Evolutionary conservation across 2,329 filamentous ascomycete genomes (phyloP).

Genomic region (Aspergillus pseudoviridinutans): DNA sequence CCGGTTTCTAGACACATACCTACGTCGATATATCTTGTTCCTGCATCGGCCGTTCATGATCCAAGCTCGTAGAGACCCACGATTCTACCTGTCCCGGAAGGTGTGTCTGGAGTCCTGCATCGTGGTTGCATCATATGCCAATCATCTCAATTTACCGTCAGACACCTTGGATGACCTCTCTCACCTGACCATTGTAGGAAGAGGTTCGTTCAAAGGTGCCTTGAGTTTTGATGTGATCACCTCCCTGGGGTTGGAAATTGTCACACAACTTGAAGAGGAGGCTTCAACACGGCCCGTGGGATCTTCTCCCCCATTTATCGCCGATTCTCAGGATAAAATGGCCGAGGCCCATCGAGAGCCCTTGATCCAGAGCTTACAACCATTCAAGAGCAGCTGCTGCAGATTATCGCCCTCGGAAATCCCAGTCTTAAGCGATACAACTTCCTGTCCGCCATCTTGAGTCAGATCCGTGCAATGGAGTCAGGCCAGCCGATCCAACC

Average conservation of each 20-base stretch:
- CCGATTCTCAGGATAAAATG: conserved; percentile 10
- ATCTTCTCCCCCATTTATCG: background rate
- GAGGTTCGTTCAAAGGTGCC: background rate
- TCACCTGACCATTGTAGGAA: no score
- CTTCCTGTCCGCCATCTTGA: conserved; percentile 11
- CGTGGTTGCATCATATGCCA: no score
- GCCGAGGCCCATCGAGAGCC: conserved; percentile 10
- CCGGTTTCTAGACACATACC: no score
- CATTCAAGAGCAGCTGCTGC: conserved; percentile 17
- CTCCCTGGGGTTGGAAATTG: conserved; percentile 17
- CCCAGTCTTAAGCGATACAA: conserved; percentile 16
- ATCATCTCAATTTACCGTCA: no score
- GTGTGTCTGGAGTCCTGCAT: background rate
- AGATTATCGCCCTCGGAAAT: conserved; percentile 16
- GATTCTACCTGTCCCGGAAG: conserved; percentile 17
- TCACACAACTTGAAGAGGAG: conserved; percentile 22
- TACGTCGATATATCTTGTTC: no score
- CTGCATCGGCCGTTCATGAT: conserved; percentile 17
- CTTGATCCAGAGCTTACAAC: conserved; percentile 14
- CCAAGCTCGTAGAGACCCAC: conserved; percentile 10
- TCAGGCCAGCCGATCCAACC: conserved; percentile 3
- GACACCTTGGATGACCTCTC: no score
- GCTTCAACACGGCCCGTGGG: background rate
- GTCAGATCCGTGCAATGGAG: conserved; percentile 15
- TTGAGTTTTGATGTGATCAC: background rate